These are phyloP conservation scores for Citrus medica DNA, from an alignment of 345 rosid genomes.

Conservation along the genomic window DNA sequence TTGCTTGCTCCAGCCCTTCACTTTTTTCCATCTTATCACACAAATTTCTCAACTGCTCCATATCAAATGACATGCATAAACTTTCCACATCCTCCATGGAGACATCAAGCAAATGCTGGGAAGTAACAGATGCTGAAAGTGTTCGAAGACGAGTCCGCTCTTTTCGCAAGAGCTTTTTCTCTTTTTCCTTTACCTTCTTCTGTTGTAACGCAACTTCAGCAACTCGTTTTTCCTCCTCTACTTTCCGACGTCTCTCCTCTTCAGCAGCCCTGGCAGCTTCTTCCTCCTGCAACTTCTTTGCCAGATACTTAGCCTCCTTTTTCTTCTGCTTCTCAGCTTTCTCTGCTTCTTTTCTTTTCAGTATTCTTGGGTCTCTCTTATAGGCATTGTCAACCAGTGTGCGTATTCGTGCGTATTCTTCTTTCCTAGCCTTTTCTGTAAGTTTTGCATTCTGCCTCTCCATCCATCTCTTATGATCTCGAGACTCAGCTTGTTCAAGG, in stretches of 20 bases:
- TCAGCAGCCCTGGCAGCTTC: conserved; percentile 81
- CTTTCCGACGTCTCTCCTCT: conserved; percentile 73
- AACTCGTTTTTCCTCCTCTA: conserved; percentile 74
- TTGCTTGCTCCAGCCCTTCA: conserved; percentile 59
- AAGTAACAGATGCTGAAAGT: conserved; percentile 57
- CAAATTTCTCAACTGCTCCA: conserved; percentile 56
- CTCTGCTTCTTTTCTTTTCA: conserved; percentile 78
- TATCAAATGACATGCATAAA: conserved; percentile 74
- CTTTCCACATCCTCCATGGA: conserved; percentile 73
- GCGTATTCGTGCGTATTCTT: conserved; percentile 84
- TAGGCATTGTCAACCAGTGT: conserved; percentile 92
- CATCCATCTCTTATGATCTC: conserved; percentile 99
- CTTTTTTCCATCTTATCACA: conserved; percentile 73
- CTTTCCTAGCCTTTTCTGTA: conserved; percentile 84
- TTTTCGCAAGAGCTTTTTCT: conserved; percentile 88
- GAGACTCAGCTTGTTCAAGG: conserved; percentile 92
- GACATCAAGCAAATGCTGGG: conserved; percentile 56
- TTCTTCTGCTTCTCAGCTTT: conserved; percentile 90
- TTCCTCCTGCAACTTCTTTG: conserved; percentile 85
- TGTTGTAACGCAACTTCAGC: conserved; percentile 82
- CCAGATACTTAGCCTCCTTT: conserved; percentile 75
- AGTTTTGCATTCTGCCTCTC: conserved; percentile 95
- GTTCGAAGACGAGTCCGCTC: conserved; percentile 84
- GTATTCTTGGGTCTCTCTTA: conserved; percentile 82
- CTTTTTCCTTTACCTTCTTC: conserved; percentile 84